Evolutionary conservation across 768 basidiomycete species (phyloP).

Genomic region (Infundibulicybe gibba): DNA sequence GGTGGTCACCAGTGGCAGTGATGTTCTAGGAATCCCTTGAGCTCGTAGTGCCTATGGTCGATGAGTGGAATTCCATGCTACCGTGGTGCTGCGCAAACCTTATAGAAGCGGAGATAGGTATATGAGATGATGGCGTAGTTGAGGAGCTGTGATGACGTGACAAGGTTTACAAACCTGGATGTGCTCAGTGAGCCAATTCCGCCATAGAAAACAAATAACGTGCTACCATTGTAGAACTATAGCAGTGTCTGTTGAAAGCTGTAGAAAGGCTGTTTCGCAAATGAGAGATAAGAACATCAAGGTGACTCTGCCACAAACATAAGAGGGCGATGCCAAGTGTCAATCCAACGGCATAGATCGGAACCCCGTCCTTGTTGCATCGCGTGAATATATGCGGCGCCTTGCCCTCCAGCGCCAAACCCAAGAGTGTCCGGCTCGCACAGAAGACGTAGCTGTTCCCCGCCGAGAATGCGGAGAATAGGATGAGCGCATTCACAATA

Average conservation of each 20-base stretch:
- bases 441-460: conserved; percentile 69
- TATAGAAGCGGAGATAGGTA: conserved; percentile 45
- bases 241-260: conserved; percentile 43
- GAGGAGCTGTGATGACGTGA: conserved; percentile 43
- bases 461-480: conserved; percentile 69
- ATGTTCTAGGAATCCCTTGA: conserved; percentile 41
- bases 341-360: conserved; percentile 47
- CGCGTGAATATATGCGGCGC: conserved; percentile 48
- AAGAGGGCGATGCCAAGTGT: conserved; percentile 36
- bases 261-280: conserved; percentile 35
- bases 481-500: conserved; percentile 69
- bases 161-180: conserved; percentile 44
- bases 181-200: too few relatives aligned
- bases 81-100: conserved; percentile 21
- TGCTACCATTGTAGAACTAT: conserved; percentile 44
- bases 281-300: too few relatives aligned
- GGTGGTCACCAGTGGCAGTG: conserved; percentile 38
- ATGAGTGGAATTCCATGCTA: not conserved
- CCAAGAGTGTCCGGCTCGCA: conserved; percentile 48
- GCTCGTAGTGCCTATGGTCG: conserved; percentile 33
- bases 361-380: conserved; percentile 55
- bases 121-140: conserved; percentile 45
- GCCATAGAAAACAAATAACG: not conserved
- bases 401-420: conserved; percentile 59
- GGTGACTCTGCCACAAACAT: conserved; percentile 17